phyloP scores from a whole-genome alignment of 2,329 filamentous ascomycete genomes.

The Cadophora gregata region DNA sequence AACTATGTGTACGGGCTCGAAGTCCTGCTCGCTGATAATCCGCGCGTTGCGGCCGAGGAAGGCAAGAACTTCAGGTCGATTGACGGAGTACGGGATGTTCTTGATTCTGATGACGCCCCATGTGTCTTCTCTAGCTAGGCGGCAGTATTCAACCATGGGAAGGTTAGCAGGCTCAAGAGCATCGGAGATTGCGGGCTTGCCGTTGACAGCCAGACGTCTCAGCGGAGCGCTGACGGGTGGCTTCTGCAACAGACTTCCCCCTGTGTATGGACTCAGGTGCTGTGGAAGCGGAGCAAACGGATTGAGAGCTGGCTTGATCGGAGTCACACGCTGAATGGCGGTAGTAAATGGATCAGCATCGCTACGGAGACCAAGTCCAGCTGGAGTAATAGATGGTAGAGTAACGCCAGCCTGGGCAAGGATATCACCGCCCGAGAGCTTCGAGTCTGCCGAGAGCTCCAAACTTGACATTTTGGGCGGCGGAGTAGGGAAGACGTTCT shows the following conservation, averaged over 20 bases:
- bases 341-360: constrained; percentile 29
- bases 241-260: constrained; percentile 7
- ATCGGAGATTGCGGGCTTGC: constrained; percentile 39
- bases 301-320: constrained; percentile 18
- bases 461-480: constrained; percentile 14
- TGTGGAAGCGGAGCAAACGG: constrained; percentile 23
- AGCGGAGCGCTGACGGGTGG: constrained; percentile 13
- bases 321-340: constrained; percentile 9
- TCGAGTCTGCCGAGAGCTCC: neutral
- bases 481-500: constrained; percentile 21
- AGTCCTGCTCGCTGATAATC: constrained; percentile 56
- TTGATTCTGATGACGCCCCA: constrained; percentile 47
- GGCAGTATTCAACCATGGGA: constrained; percentile 46
- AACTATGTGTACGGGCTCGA: constrained; percentile 66
- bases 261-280: constrained; percentile 19
- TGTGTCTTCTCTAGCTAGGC: constrained; percentile 36
- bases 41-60: constrained; percentile 64
- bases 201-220: constrained; percentile 33
- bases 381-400: constrained; percentile 7
- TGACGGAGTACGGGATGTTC: constrained; percentile 60
- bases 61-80: constrained; percentile 60
- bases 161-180: constrained; percentile 41
- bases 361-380: constrained; percentile 21
- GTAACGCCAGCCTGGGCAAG: constrained; percentile 22
- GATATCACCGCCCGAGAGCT: constrained; percentile 11